Conservation (phyloP, 257 asterid genomes). For the Lycium barbarum region DNA sequence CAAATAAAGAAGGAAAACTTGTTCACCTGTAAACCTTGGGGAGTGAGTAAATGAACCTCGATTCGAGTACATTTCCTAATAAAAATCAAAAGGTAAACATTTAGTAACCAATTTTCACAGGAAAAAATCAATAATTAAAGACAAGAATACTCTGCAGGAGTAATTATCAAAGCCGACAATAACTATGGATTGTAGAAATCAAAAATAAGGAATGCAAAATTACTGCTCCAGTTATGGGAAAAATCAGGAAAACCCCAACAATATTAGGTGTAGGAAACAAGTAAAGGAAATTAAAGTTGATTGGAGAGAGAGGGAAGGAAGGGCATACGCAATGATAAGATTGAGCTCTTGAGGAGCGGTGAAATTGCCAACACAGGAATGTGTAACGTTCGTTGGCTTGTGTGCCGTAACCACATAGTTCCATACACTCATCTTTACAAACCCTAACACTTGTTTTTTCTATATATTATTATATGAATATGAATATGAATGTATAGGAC, state of each 20-base stretch:
- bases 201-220: neutral
- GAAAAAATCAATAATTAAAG: neutral
- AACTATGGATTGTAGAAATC: neutral
- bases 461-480: neutral
- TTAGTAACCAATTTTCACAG: neutral
- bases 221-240: neutral
- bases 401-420: slow-evolving; percentile 99
- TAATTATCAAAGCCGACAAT: neutral
- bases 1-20: slow-evolving; percentile 29
- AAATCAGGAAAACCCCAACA: neutral
- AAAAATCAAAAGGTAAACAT: slow-evolving; percentile 25
- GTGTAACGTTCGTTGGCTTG: slow-evolving; percentile 96
- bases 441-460: slow-evolving; percentile 3
- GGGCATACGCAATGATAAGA: slow-evolving; percentile 76
- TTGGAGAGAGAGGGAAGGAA: neutral
- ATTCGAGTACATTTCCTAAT: slow-evolving; percentile 93
- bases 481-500: neutral
- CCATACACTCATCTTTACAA: slow-evolving; percentile 78
- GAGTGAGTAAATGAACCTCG: slow-evolving; percentile 84
- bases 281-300: neutral
- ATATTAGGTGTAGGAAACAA: neutral
- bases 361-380: slow-evolving; percentile 97
- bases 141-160: neutral
- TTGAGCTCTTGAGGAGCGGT: slow-evolving; percentile 94
- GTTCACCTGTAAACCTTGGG: slow-evolving; percentile 90